phyloP scores from a whole-genome alignment of 495 filamentous ascomycete genomes.

The Penicillium chermesinum region DNA sequence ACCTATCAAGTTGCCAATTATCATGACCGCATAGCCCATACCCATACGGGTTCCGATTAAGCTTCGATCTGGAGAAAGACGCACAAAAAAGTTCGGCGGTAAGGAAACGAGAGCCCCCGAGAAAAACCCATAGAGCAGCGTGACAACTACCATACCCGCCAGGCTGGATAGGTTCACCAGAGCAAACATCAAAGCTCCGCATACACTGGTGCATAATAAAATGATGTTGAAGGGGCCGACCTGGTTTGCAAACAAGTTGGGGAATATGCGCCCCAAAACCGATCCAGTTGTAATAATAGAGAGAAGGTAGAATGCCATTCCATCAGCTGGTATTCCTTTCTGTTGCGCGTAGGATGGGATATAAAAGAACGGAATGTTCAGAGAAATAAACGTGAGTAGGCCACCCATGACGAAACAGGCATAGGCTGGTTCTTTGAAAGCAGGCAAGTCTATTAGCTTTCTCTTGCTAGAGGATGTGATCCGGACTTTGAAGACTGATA shows the following conservation, averaged over 20 bases:
- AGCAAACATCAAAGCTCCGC: slow-evolving; percentile 25
- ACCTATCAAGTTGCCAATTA: slow-evolving; percentile 24
- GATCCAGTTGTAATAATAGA: slow-evolving; percentile 39
- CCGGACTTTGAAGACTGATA: slow-evolving; percentile 38
- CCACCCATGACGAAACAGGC: slow-evolving; percentile 21
- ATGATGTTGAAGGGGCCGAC: slow-evolving; percentile 35
- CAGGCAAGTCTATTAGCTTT: slow-evolving; percentile 22
- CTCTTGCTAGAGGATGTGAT: slow-evolving; percentile 11
- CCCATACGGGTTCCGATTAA: slow-evolving; percentile 35
- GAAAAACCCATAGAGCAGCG: slow-evolving; percentile 11
- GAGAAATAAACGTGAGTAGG: slow-evolving; percentile 24
- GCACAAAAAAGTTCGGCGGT: slow-evolving; percentile 21
- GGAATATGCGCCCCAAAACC: slow-evolving; percentile 34
- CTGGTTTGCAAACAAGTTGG: slow-evolving; percentile 32
- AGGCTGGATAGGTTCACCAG: slow-evolving; percentile 27
- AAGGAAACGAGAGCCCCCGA: slow-evolving; percentile 31
- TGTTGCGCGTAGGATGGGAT: slow-evolving; percentile 15
- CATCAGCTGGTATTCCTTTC: slow-evolving; percentile 1
- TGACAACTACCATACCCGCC: slow-evolving; percentile 30
- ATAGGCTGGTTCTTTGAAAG: slow-evolving; percentile 30
- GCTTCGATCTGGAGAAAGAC: slow-evolving; percentile 13
- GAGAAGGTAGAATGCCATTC: slow-evolving; percentile 35
- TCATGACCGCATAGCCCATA: slow-evolving; percentile 22
- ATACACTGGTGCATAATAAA: slow-evolving; percentile 18
- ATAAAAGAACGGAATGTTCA: slow-evolving; percentile 34